phyloP scores from a whole-genome alignment of 1,139 yeast genomes.

The Lodderomyces metapsilosis region DNA sequence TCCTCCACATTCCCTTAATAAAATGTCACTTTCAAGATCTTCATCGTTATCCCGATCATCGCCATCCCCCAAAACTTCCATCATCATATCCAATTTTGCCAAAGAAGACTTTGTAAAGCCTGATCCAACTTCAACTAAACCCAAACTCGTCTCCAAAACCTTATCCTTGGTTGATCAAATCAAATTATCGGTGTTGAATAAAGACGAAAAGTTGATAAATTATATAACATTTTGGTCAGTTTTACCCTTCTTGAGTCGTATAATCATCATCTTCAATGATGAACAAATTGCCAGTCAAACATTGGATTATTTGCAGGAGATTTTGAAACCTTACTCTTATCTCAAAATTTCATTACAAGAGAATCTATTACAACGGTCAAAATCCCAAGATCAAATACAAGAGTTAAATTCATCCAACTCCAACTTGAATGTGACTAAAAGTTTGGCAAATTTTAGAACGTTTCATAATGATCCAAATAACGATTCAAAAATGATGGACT shows the following conservation, averaged over 20 bases:
- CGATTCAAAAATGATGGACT: conserved; percentile 13
- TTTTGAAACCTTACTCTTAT: conserved; percentile 10
- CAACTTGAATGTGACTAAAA: conserved; percentile 20
- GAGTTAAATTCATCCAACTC: conserved; percentile 11
- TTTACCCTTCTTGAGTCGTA: conserved; percentile 40
- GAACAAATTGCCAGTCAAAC: conserved; percentile 30
- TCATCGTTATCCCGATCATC: conserved; percentile 2
- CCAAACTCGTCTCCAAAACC: conserved; percentile 10
- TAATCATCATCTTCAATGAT: conserved; percentile 39
- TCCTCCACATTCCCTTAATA: no score
- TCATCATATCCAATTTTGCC: conserved; percentile 36
- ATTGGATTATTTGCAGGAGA: conserved; percentile 18
- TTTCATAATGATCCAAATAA: conserved; percentile 19
- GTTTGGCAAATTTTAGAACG: conserved; percentile 27
- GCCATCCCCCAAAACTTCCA: conserved; percentile 26
- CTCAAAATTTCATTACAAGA: conserved; percentile 41
- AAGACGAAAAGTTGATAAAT: conserved; percentile 25
- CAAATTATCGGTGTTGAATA: conserved; percentile 32
- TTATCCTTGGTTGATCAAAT: conserved; percentile 37
- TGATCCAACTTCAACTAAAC: conserved; percentile 2
- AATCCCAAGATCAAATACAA: conserved; percentile 32
- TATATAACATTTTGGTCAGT: conserved; percentile 46
- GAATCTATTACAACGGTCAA: conserved; percentile 39
- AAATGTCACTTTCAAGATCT: conserved; percentile 4
- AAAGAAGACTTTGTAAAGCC: conserved; percentile 30